Base-by-base conservation (phyloP, 345 rosid genomes). In the Camelina sativa region DNA sequence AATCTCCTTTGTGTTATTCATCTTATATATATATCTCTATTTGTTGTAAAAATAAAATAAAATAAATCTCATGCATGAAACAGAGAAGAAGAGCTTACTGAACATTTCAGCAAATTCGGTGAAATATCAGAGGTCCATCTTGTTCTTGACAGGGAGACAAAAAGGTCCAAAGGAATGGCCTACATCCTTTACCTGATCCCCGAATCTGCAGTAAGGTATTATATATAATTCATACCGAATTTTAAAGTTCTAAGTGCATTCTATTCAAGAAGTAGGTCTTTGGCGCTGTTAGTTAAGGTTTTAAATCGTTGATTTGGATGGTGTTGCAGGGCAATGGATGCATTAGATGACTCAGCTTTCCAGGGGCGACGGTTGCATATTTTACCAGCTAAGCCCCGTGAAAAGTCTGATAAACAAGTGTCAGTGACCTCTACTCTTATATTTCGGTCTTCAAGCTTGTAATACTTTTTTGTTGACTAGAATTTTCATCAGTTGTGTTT, bases 281-380 rank as follows among this genome's bases (percentile, higher is more conserved):
- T 43, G 58, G 64, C 23, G 1, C 20, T 70, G 30, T 46, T 70
- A 20, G 62, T 55, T 52, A 15, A 23, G 52, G 2, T 30, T 60
- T 41, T 46, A 37, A 61, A 59, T 68, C 20, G 30, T 28, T 28
- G 30, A 16, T 66, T 53, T 64, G 5, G 76, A 62, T 61, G 61
- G 47, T 79, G 68, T 16, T 84, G 74, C 83, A 94, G 98, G 84
- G 97, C 97, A 57, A 80, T 88, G 74, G 85, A 85, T 71, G 88
- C 81, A 72, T 73, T 87, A 66, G 98, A 94, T 85, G 83, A 83
- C 56, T 76, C 95, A 77, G 85, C 69, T 79, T 94, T 94, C 75
- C 98, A 91, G 80, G 98, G 97, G 3, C 87, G 98, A 75, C 79
- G 91, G 81, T 71, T 94, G 84, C 98, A 94, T 84, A 82, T 94